Evolutionary conservation across 441 rosid species (phyloP).

Genomic region (Macaranga tanarius): DNA sequence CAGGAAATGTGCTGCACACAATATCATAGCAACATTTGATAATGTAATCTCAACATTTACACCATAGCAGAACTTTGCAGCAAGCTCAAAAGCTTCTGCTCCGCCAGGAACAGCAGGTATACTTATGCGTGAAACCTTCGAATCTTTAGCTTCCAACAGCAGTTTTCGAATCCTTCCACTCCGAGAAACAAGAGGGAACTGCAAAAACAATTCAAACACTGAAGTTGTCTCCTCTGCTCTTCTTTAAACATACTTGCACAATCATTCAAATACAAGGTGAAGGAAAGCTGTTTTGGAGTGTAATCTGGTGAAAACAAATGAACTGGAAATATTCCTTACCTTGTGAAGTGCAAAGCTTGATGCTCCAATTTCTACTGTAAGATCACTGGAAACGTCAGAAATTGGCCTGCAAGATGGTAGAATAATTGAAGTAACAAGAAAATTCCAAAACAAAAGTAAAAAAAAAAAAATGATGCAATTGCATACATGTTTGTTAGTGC

Average conservation of each 20-base stretch:
- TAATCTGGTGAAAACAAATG: background rate
- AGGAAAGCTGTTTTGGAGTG: background rate
- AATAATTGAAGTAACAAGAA: slow-evolving; percentile 23
- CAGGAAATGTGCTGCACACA: slow-evolving; percentile 71
- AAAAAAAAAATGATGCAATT: slow-evolving; percentile 21
- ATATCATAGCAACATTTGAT: slow-evolving; percentile 66
- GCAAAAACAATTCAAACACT: slow-evolving; percentile 27
- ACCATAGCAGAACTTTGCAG: slow-evolving; percentile 96
- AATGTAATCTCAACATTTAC: slow-evolving; percentile 61
- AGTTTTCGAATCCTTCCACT: slow-evolving; percentile 80
- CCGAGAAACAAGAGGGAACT: slow-evolving; percentile 90
- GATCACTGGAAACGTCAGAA: slow-evolving; percentile 94
- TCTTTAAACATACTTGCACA: background rate
- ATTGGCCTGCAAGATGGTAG: slow-evolving; percentile 74
- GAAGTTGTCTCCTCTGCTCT: background rate
- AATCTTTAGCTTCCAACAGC: slow-evolving; percentile 63
- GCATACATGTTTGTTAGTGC: slow-evolving; percentile 46
- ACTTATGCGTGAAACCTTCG: slow-evolving; percentile 54
- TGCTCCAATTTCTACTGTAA: slow-evolving; percentile 76
- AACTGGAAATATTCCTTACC: slow-evolving; percentile 41
- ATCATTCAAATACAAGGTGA: background rate
- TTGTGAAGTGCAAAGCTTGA: slow-evolving; percentile 89
- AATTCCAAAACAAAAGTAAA: slow-evolving; percentile 21
- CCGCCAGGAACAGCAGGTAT: slow-evolving; percentile 74
- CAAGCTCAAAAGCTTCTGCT: slow-evolving; percentile 80